phyloP scores from a whole-genome alignment of 2,329 filamentous ascomycete genomes.

The Metarhizium sp. region DNA sequence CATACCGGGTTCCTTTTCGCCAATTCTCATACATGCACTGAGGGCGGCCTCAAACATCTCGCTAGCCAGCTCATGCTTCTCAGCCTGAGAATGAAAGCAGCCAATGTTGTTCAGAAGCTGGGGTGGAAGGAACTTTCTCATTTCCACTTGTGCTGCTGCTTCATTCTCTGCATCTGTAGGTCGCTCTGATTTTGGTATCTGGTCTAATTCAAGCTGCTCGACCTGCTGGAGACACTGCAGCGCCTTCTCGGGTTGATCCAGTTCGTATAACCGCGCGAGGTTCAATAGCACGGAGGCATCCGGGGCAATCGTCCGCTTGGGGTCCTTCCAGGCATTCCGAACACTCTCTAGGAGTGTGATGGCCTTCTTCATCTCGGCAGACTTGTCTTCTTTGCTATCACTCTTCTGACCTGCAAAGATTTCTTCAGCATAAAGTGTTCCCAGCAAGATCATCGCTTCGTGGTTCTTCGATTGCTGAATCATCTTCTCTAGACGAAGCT shows the following conservation, averaged over 20 bases:
- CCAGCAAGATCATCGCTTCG: constrained; percentile 86
- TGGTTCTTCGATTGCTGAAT: constrained; percentile 73
- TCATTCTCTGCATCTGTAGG: constrained; percentile 49
- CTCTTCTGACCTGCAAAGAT: constrained; percentile 70
- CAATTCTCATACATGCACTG: constrained; percentile 74
- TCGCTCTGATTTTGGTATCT: constrained; percentile 61
- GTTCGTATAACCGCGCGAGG: constrained; percentile 83
- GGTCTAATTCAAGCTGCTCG: constrained; percentile 78
- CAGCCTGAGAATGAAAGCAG: constrained; percentile 85
- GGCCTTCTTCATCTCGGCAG: constrained; percentile 75
- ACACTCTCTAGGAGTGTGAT: constrained; percentile 77
- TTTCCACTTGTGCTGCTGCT: constrained; percentile 44
- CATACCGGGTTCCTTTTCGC: constrained; percentile 61
- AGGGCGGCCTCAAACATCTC: constrained; percentile 90
- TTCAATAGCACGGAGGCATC: constrained; percentile 88
- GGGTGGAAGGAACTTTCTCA: constrained; percentile 75
- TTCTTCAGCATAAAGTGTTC: constrained; percentile 88
- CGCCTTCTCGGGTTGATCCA: constrained; percentile 77
- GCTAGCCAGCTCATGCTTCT: constrained; percentile 70
- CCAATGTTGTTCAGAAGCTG: constrained; percentile 96
- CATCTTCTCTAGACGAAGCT: constrained; percentile 89
- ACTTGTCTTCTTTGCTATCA: constrained; percentile 77
- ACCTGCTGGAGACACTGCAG: constrained; percentile 87
- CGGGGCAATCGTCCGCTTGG: constrained; percentile 71
- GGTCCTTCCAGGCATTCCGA: constrained; percentile 82